Evolutionary conservation across 75 land plant species (phyloP).

Genomic region (Pinus tabuliformis): DNA sequence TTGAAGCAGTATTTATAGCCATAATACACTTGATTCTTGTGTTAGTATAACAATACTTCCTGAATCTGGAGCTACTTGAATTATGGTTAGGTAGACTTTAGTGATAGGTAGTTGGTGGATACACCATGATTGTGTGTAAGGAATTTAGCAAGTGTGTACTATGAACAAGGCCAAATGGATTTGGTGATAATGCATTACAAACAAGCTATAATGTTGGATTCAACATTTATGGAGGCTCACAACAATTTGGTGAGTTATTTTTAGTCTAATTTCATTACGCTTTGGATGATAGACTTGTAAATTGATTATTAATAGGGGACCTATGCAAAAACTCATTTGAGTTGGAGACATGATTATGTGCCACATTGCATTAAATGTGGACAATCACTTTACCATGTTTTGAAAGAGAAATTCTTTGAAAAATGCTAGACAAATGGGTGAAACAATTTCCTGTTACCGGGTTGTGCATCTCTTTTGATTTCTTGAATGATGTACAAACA

Average conservation of each 20-base stretch:
- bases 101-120: too few relatives aligned
- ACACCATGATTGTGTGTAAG: slow-evolving; percentile 17
- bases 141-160: slow-evolving; percentile 84
- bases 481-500: neutral
- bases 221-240: slow-evolving; percentile 88
- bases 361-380: too few relatives aligned
- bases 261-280: too few relatives aligned
- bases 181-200: slow-evolving; percentile 89
- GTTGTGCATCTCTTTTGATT: slow-evolving; percentile 24
- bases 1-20: too few relatives aligned
- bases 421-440: slow-evolving; percentile 88
- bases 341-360: too few relatives aligned
- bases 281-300: too few relatives aligned
- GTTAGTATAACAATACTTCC: too few relatives aligned
- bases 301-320: too few relatives aligned
- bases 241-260: slow-evolving; percentile 77
- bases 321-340: too few relatives aligned
- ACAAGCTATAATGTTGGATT: slow-evolving; percentile 78
- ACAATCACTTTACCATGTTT: neutral
- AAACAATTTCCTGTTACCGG: slow-evolving; percentile 89
- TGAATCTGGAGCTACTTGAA: too few relatives aligned
- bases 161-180: slow-evolving; percentile 88
- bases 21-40: too few relatives aligned
- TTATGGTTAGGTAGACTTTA: too few relatives aligned
- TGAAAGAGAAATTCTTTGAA: slow-evolving; percentile 92